Conservation (phyloP, 306 rosid species). For the Dalbergia cultrata region DNA sequence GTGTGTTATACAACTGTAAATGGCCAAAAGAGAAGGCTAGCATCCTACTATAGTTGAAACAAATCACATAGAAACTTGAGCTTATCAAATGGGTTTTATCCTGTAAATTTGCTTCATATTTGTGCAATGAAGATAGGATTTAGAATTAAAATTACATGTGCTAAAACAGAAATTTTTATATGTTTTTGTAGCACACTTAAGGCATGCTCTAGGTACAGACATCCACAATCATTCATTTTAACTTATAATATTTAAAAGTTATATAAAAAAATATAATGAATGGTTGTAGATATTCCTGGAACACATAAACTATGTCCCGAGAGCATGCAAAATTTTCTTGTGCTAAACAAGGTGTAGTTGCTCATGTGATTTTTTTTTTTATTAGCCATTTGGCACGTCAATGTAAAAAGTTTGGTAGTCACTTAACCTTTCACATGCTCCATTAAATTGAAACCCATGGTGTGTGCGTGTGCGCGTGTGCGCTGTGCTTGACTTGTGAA, state of each 20-base stretch:
- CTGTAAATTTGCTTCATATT: constrained; percentile 12
- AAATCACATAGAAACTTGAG: neutral
- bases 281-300: too few species aligned
- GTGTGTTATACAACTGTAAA: constrained; percentile 25
- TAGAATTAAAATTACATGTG: neutral
- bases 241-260: too few species aligned
- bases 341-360: neutral
- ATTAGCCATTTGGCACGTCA: constrained; percentile 16
- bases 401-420: constrained; percentile 46
- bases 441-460: constrained; percentile 42
- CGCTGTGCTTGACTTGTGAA: constrained; percentile 48
- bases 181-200: too few species aligned
- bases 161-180: neutral
- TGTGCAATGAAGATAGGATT: neutral
- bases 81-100: too few species aligned
- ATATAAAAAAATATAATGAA: too few species aligned
- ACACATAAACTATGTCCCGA: too few species aligned
- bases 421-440: constrained; percentile 48
- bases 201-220: too few species aligned
- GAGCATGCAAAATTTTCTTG: too few species aligned
- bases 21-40: constrained; percentile 40
- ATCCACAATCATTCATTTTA: too few species aligned
- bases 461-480: constrained; percentile 31
- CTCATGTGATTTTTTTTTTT: too few species aligned
- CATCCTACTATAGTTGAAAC: neutral